Evolutionary conservation across 1,284 basidiomycete genomes (phyloP), one percentile per base, ranked within the genome.

Genomic region (Pascua sp.): DNA sequence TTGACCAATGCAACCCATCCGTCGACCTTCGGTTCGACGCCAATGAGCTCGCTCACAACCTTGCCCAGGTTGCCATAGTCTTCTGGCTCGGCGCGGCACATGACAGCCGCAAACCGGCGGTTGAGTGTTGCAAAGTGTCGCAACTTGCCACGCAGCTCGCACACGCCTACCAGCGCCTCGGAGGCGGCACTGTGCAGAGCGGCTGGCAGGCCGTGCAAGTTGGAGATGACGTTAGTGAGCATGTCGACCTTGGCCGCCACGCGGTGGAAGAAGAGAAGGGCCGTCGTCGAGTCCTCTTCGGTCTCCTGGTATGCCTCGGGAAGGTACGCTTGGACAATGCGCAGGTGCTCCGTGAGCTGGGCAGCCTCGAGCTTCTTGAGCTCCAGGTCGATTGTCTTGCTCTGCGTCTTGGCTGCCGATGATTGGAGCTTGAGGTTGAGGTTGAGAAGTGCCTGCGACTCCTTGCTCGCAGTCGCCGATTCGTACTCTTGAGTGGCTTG

Each of bases 381-480:
- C 70, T 95, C 93, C 32, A 92, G 81, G 61, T 97, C 93, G 57
- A 97, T 88, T 16, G 84, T 86, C 72, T 87, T 87, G 13, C 89
- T 86, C 70, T 94, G 92, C 61, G 89, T 89, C 82, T 94, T 96
- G 41, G 86, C 83, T 0, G 89, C 91, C 1, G 89, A 84, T 1
- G 88, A 89, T 73, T 97, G 92, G 4, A 97, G 82, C 73, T 91
- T 95, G 73, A 95, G 82, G 71, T 96, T 96, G 57, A 95, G 80
- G 52, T 91, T 91, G 81, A 96, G 86, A 80, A 96, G 87, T 0
- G 59, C 88, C 84, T 55, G 91, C 82, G 47, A 87, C 84, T 80
- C 93, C 85, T 43, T 88, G 84, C 56, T 84, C 81, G 63, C 88
- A 81, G 13, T 84, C 5, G 86, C 87, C 8, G 89, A 89, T 71